Evolutionary conservation across 1,284 basidiomycete genomes (phyloP), one percentile per base, ranked within the genome.

Genomic region (Flammula alnicola): DNA sequence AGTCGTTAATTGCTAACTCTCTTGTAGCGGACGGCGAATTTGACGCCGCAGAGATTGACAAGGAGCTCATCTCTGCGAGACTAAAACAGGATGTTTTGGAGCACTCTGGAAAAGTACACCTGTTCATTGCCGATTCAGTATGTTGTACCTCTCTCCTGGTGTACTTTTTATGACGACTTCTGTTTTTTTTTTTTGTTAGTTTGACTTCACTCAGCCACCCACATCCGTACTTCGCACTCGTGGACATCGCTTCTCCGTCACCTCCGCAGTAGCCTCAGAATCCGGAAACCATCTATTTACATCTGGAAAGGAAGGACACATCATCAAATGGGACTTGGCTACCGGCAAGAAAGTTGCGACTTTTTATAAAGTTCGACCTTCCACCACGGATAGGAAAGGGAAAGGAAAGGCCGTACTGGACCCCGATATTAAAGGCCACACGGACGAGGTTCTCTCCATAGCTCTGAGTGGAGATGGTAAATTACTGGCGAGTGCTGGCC

Each of bases 21-120:
- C n/a, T n/a, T n/a, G n/a, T 14, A 86, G 88, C 82, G 42, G 91
- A 92, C 25, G 90, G 86, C 25, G 92, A 94, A 54, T 93, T 87
- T 55, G 95, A 99, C 64, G 96, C 96, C 2, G 93, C 92, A 0
- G 93, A 95, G 57, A 86, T 96, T 40, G 95, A 98, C 74, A 81
- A 84, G 58, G 95, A 98, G 56, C 80, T 97, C 57, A 93, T 99
- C 54, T 91, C 93, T 35, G 81, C 93, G 12, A 77, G 95, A 39
- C 74, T 99, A 56, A 91, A 93, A 66, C 86, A 93, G 66, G 94
- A 96, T 72, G 92, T 95, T 32, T 67, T 92, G 44, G 86, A 93
- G 58, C 85, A 93, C 63, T 83, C 88, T 7, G 92, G 91, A 40
- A 93, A 88, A 66, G 72, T 94, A n/a, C 90, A 94, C 68, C 67